Evolutionary conservation across 208 protist species (phyloP).

Genomic region (Crithidia brevicula): DNA sequence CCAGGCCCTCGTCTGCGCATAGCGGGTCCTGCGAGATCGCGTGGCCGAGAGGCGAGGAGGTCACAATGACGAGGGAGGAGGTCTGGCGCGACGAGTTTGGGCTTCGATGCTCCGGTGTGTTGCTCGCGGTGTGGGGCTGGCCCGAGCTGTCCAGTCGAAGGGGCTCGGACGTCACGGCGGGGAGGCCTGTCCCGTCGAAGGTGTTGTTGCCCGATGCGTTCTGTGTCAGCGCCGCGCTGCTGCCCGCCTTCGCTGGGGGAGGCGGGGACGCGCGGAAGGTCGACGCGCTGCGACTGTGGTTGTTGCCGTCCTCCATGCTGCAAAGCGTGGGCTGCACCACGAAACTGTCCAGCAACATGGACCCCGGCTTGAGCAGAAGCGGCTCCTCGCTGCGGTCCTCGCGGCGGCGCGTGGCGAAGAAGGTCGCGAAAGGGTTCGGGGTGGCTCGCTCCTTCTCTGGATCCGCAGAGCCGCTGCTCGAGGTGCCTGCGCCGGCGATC

Average conservation of each 20-base stretch:
- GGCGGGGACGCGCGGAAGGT: not conserved
- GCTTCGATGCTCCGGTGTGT: not conserved
- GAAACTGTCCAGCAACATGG: slow-evolving; percentile 41
- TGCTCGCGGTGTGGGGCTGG: not conserved
- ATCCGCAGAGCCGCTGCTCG: not conserved
- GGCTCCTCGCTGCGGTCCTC: slow-evolving; percentile 16
- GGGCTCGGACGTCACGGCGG: not conserved
- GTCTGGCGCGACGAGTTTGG: not conserved
- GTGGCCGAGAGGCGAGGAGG: slow-evolving; percentile 4
- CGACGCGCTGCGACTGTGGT: not conserved
- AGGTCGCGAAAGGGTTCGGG: slow-evolving; percentile 6
- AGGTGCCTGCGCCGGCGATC: not conserved
- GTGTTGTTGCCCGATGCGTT: slow-evolving; percentile 1
- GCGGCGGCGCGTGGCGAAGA: slow-evolving; percentile 18
- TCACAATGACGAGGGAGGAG: slow-evolving; percentile 14
- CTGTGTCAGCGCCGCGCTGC: not conserved
- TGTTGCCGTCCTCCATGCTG: not conserved
- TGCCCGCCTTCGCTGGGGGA: not conserved
- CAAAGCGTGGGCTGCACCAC: slow-evolving; percentile 26
- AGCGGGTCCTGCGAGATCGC: slow-evolving; percentile 6
- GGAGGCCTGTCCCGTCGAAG: slow-evolving; percentile 8
- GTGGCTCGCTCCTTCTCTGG: slow-evolving; percentile 1
- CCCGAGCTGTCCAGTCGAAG: not conserved
- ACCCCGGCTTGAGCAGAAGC: slow-evolving; percentile 21
- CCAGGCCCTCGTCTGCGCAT: not conserved